phyloP scores from a whole-genome alignment of 257 asterid species.

The Nicotiana tabacum region DNA sequence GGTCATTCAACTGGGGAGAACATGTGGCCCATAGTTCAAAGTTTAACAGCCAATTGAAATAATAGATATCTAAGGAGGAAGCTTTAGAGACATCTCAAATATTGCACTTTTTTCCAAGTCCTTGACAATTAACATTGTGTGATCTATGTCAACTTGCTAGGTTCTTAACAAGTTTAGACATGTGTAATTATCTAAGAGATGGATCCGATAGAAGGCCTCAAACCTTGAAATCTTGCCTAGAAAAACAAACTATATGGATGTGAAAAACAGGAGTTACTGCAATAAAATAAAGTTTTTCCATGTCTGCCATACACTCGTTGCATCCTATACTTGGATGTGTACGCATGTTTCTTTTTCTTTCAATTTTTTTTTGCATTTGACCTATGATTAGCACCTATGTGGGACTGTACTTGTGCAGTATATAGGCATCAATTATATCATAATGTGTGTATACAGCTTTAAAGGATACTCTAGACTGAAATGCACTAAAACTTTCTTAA shows the following conservation, averaged over 20 bases:
- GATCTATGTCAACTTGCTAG: background rate
- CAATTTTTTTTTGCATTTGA: background rate
- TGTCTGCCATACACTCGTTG: background rate
- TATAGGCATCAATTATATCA: background rate
- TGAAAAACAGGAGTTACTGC: background rate
- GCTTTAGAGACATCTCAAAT: background rate
- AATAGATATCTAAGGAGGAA: background rate
- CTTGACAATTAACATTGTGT: background rate
- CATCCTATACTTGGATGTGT: background rate
- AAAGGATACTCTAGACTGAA: background rate
- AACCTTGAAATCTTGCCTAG: background rate
- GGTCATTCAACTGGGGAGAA: background rate
- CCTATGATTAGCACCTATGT: background rate
- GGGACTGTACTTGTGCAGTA: background rate
- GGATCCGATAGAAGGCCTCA: background rate
- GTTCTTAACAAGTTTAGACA: background rate
- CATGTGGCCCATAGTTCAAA: background rate
- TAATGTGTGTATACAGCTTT: background rate
- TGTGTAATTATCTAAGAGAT: background rate
- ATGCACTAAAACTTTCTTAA: background rate
- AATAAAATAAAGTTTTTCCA: background rate
- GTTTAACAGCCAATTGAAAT: background rate
- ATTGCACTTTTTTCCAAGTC: background rate
- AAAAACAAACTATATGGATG: constrained; percentile 4
- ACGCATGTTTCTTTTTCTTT: background rate